A percentile compares a stretch with the other conserved stretches of the same genome.
These are phyloP conservation scores for Penicillium turbatum DNA, from an alignment of 495 filamentous ascomycete species.

Conservation along the genomic window DNA sequence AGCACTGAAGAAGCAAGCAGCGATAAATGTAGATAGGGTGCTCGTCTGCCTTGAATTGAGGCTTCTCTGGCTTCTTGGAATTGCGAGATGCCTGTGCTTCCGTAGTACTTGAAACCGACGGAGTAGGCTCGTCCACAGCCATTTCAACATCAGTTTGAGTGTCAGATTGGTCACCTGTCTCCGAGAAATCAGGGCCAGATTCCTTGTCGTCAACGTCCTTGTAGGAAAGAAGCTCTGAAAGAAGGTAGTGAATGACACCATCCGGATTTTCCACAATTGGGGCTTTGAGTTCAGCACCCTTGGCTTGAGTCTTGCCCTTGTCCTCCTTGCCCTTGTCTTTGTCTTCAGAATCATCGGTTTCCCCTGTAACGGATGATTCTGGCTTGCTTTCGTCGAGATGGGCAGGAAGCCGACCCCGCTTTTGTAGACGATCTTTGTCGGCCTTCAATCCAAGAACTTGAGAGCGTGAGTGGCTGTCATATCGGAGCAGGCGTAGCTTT, in stretches of 20 bases:
- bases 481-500: constrained; percentile 64
- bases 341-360: constrained; percentile 39
- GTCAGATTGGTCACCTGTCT: constrained; percentile 36
- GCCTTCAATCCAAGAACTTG: constrained; percentile 58
- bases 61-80: constrained; percentile 65
- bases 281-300: constrained; percentile 65
- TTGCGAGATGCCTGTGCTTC: constrained; percentile 27
- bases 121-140: constrained; percentile 35
- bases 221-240: constrained; percentile 91
- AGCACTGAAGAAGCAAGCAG: constrained; percentile 89
- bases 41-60: constrained; percentile 81
- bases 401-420: constrained; percentile 25
- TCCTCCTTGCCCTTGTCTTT: constrained; percentile 55
- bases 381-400: constrained; percentile 28
- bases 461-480: constrained; percentile 53
- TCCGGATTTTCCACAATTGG: constrained; percentile 90
- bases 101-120: constrained; percentile 34
- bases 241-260: constrained; percentile 91
- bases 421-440: constrained; percentile 35
- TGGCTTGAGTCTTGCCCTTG: constrained; percentile 59
- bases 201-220: constrained; percentile 86
- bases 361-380: constrained; percentile 26
- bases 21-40: constrained; percentile 96
- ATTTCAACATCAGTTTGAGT: constrained; percentile 52
- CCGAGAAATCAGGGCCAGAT: constrained; percentile 42